Base-by-base conservation (phyloP, 805 yeast species). In the Pichia rugopelliculosa region DNA sequence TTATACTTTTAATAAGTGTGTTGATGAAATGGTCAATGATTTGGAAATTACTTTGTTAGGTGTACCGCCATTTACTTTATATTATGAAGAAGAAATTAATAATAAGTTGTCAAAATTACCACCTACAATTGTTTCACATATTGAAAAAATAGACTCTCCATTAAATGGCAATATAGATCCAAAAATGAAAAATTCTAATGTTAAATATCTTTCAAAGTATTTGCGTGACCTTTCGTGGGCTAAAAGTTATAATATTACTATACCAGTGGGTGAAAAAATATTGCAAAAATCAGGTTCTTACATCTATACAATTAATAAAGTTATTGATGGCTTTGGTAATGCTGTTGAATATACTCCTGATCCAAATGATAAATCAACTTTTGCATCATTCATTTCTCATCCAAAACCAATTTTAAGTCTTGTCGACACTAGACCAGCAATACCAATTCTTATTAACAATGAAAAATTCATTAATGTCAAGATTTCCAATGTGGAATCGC, bases 311-410 rank as follows among this genome's bases (percentile, higher is more conserved):
- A 71, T 84, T 33, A 78, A 75, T 45, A 76, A 73, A 47, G 71
- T 84, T 18, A 73, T 76, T 26, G 90, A 84, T 63, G 87, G 84
- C 3, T 67, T 84, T 45, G 89, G 89, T 3, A 84, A 84, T 53
- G 52, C 65, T 7, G 71, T 81, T 41, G 70, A 73, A 38, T 76
- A 62, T 33, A 63, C 67, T 20, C 67, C 67, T 4, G 58, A 53
- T n/a, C 57, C 68, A 34, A 47, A 56, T 4, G 59, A 69, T 18
- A 61, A 64, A 41, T 66, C 70, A n/a, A 62, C 76, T 7, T 61
- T 68, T 27, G 69, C 74, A 49, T 67, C 66, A 27, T 76, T 80
- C 53, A 61, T 62, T 18, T 79, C 79, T 12, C 84, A 80, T 57
- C 74, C 77, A 25, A 64, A 80, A 36, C 82, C 88, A 33, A 65